Percentiles rank a stretch among this genome's conserved stretches.
These are phyloP conservation scores for Hirsutella minnesotensis DNA, from an alignment of 2,329 filamentous ascomycete species.

Conservation along the genomic window DNA sequence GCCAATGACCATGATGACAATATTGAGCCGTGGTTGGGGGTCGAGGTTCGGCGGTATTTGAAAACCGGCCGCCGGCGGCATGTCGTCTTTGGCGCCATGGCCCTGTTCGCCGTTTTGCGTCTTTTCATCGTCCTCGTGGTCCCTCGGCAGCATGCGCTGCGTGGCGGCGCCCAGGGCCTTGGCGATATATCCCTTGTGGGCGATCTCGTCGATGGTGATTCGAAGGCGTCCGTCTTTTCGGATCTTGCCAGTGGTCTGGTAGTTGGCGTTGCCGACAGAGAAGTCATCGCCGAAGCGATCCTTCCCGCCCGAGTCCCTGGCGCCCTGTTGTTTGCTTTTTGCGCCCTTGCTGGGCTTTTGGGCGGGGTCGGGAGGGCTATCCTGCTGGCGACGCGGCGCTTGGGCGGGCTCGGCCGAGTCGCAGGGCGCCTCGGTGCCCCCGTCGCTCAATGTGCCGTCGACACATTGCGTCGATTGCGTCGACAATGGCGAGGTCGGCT, in stretches of 20 bases:
- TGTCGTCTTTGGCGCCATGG: background rate
- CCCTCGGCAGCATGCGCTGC: conserved; percentile 18
- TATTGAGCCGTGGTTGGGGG: conserved; percentile 49
- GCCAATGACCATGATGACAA: conserved; percentile 77
- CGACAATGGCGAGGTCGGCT: too few species aligned
- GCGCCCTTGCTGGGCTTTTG: too few species aligned
- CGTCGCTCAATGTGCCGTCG: too few species aligned
- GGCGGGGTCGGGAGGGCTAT: too few species aligned
- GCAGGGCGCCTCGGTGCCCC: too few species aligned
- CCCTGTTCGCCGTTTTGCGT: background rate
- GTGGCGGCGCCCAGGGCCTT: conserved; percentile 58
- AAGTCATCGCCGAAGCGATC: background rate
- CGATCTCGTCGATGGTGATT: conserved; percentile 61
- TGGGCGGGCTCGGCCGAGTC: too few species aligned
- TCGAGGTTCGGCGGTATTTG: background rate
- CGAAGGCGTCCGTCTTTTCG: conserved; percentile 59
- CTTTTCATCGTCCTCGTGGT: conserved; percentile 5
- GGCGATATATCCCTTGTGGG: conserved; percentile 58
- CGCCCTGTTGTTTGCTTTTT: background rate
- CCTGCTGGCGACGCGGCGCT: too few species aligned
- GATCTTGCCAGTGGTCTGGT: conserved; percentile 51
- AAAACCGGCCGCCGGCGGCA: conserved; percentile 11
- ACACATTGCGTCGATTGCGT: too few species aligned
- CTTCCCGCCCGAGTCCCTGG: background rate
- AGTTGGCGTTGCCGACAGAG: conserved; percentile 40